Base-by-base conservation (phyloP, 805 yeast genomes). In the Lipomyces orientalis region DNA sequence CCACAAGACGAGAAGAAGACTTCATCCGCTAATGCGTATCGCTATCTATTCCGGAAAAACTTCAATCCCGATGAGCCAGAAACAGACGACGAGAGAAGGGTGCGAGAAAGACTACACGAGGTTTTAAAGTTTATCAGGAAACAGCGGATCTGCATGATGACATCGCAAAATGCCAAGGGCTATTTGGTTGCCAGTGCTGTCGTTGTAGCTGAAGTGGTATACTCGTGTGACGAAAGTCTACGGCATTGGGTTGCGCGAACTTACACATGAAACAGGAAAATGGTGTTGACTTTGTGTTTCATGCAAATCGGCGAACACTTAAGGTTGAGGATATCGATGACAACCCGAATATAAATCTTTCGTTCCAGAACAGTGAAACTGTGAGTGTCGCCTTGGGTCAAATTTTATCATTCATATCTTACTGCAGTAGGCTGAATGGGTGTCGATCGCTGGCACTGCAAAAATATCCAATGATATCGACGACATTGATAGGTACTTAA, bases 61-160 rank as follows among this genome's bases (percentile, higher is more conserved):
- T 65, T 57, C 57, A 54, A 66, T 29, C 68, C 68, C 7, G 58
- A 64, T 31, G 66, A 65, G 4, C 70, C 70, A 9, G 70, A 66
- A 39, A 62, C 69, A 7, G 69, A 67, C 22, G 64, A 62, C 7
- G 71, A 67, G 25, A 37, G 64, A n/a, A 29, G 37, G 39, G 56
- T 58, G 19, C 54, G 69, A n/a, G 67, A 52, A n/a, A 60, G 55
- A 25, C 19, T 64, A 12, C n/a, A 43, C 8, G 56, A 25, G 22
- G 68, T 62, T 14, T 19, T 65, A 4, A 58, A 54, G 49, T 68
- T 68, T n/a, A 35, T 68, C 34, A 25, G 54, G 4, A 35, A 34
- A 43, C 71, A 65, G 55, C 61, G 69, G 4, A 65, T 68, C 9
- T 69, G 69, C n/a, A 68, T 68, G 71, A 62, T 68, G 67, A 60